Conservation (phyloP, 805 yeast genomes). For the Metschnikowia lochheadii region DNA sequence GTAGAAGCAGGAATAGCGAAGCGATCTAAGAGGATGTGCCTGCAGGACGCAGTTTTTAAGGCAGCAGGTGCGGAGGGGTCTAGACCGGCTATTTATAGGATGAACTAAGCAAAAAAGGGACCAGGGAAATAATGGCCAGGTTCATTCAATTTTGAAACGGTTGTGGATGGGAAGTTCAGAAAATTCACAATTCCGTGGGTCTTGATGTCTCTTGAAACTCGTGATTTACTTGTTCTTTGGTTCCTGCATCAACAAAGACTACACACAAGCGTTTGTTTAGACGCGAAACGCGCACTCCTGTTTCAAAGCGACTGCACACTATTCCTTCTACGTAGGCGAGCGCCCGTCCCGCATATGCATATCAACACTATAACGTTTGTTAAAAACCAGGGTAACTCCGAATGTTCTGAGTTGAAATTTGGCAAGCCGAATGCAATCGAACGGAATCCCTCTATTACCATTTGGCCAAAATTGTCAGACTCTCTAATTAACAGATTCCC, state of each 20-base stretch:
- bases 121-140: no score
- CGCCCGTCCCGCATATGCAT: conserved; percentile 2
- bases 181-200: not conserved
- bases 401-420: not conserved
- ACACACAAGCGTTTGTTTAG: not conserved
- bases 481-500: not conserved
- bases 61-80: conserved; percentile 3
- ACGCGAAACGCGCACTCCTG: conserved; percentile 1
- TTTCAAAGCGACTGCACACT: not conserved
- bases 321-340: not conserved
- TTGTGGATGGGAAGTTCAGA: not conserved
- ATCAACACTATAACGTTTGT: conserved; percentile 1
- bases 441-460: no score
- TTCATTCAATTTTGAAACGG: not conserved
- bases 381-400: not conserved
- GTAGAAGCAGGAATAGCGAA: conserved; percentile 3
- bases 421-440: not conserved
- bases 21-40: not conserved
- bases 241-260: conserved; percentile 1
- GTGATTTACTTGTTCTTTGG: not conserved
- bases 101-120: not conserved
- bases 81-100: conserved; percentile 2
- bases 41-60: conserved; percentile 1
- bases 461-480: not conserved
- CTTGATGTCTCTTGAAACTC: not conserved